Evolutionary conservation across 1,284 basidiomycete species (phyloP).

Genomic region (Ceratobasidium sp.): DNA sequence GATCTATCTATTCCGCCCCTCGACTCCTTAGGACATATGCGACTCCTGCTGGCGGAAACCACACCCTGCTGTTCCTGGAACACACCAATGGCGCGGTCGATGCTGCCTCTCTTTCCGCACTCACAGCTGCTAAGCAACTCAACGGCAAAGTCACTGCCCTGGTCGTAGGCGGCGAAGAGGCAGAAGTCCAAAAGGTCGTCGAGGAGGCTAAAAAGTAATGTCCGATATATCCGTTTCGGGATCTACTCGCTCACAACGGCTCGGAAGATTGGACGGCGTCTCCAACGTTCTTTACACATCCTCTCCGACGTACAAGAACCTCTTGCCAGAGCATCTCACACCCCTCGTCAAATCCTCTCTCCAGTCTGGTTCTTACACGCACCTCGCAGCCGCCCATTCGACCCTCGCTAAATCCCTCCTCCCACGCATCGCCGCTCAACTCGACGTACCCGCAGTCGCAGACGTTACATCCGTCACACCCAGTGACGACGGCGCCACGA

Average conservation of each 20-base stretch:
- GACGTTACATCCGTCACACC: slow-evolving; percentile 87
- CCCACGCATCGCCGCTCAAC: slow-evolving; percentile 87
- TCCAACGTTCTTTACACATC: slow-evolving; percentile 55
- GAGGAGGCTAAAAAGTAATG: slow-evolving; percentile 81
- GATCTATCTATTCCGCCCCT: background rate
- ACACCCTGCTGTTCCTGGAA: slow-evolving; percentile 87
- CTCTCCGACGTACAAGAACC: slow-evolving; percentile 59
- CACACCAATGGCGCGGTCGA: slow-evolving; percentile 85
- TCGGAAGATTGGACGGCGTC: slow-evolving; percentile 58
- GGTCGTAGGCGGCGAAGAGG: slow-evolving; percentile 72
- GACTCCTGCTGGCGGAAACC: slow-evolving; percentile 48
- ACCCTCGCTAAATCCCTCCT: slow-evolving; percentile 77
- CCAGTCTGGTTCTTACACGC: slow-evolving; percentile 68
- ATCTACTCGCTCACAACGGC: background rate
- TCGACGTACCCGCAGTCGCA: slow-evolving; percentile 87
- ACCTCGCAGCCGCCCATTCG: slow-evolving; percentile 85
- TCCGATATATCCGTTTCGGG: background rate
- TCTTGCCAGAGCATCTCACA: slow-evolving; percentile 55
- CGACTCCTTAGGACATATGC: background rate
- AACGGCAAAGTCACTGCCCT: slow-evolving; percentile 90
- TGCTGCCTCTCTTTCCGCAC: slow-evolving; percentile 83
- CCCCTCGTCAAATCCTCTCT: slow-evolving; percentile 57
- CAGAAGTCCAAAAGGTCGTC: slow-evolving; percentile 72
- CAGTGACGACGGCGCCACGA: slow-evolving; percentile 67
- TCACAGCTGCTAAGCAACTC: slow-evolving; percentile 87